Evolutionary conservation across 2,329 filamentous ascomycete species (phyloP).

Genomic region (Periglandula ipomoeae): DNA sequence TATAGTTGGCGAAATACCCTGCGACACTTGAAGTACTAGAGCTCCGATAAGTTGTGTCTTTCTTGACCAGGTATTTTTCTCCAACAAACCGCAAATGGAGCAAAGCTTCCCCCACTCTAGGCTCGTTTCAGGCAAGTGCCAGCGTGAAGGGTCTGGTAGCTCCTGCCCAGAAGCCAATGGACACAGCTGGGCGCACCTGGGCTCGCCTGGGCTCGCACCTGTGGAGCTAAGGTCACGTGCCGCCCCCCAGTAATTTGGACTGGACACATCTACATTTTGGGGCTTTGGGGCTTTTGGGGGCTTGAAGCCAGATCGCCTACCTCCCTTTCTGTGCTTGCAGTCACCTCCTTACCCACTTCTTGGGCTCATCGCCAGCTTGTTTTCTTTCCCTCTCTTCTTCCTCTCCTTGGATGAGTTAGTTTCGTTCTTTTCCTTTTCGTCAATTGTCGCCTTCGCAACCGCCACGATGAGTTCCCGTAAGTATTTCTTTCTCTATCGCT

Average conservation of each 20-base stretch:
- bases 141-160: no score
- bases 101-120: not conserved
- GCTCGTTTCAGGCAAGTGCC: not conserved
- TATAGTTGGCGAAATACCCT: no score
- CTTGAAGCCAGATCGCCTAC: conserved; percentile 36
- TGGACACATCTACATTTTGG: conserved; percentile 37
- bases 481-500: conserved; percentile 19
- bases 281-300: conserved; percentile 4
- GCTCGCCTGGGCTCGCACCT: not conserved
- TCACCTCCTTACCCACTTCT: conserved; percentile 20
- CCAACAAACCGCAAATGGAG: not conserved
- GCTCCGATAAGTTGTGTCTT: no score
- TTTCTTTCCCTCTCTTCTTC: conserved; percentile 24
- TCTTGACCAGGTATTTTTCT: no score
- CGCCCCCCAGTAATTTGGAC: conserved; percentile 23
- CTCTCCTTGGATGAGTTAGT: conserved; percentile 30
- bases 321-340: conserved; percentile 24
- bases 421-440: conserved; percentile 26
- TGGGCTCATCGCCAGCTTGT: conserved; percentile 30
- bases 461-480: conserved; percentile 48
- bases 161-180: not conserved
- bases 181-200: no score
- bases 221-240: conserved; percentile 22
- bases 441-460: conserved; percentile 17
- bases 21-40: no score